Evolutionary conservation across 2,329 filamentous ascomycete genomes (phyloP).

Genomic region (Microdochium paspali): DNA sequence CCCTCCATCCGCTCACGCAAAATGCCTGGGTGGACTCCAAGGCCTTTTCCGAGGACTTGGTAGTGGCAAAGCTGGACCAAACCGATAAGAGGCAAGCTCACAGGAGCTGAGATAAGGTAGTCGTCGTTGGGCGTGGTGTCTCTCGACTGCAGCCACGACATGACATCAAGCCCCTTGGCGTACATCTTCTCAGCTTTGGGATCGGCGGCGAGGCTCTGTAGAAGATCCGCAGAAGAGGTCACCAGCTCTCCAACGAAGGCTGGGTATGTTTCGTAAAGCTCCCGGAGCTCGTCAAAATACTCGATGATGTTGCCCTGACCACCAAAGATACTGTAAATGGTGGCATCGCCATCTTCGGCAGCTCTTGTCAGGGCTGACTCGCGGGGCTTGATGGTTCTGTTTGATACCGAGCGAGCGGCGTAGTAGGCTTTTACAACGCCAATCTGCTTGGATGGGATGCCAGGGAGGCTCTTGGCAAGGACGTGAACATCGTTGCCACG

Average conservation of each 20-base stretch:
- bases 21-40: constrained; percentile 83
- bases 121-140: constrained; percentile 89
- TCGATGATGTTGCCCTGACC: constrained; percentile 99
- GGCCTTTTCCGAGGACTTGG: constrained; percentile 82
- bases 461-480: constrained; percentile 73
- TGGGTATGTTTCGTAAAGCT: constrained; percentile 84
- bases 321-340: constrained; percentile 89
- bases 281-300: constrained; percentile 94
- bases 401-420: constrained; percentile 72
- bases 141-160: constrained; percentile 83
- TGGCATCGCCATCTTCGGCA: constrained; percentile 72
- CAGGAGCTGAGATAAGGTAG: constrained; percentile 87
- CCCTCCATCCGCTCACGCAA: constrained; percentile 78
- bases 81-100: constrained; percentile 93
- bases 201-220: constrained; percentile 78
- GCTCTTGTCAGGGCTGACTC: constrained; percentile 89
- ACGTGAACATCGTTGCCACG: constrained; percentile 95
- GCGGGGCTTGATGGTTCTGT: constrained; percentile 81
- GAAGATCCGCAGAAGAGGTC: constrained; percentile 68
- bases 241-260: constrained; percentile 85
- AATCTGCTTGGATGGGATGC: constrained; percentile 88
- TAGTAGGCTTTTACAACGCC: constrained; percentile 88
- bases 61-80: constrained; percentile 95
- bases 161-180: constrained; percentile 89
- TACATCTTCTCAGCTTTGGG: constrained; percentile 90